Conservation (phyloP, 2,329 filamentous ascomycete genomes). For the Zymoseptoria brevis region DNA sequence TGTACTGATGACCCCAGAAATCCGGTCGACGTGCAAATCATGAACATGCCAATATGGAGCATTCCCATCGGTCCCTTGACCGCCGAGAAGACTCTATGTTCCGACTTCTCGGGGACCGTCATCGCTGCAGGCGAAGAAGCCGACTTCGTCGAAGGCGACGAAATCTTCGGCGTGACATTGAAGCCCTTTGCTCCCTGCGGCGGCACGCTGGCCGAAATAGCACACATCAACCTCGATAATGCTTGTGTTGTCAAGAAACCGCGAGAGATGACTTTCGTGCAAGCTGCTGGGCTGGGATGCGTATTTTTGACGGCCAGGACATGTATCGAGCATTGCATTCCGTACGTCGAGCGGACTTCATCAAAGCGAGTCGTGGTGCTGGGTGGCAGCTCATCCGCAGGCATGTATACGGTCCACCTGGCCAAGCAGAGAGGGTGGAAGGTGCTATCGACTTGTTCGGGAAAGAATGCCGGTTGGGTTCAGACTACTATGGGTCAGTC, state of each 20-base stretch:
- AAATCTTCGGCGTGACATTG: slow-evolving; percentile 28
- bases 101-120: slow-evolving; percentile 28
- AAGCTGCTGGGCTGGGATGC: slow-evolving; percentile 26
- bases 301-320: slow-evolving; percentile 29
- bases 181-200: slow-evolving; percentile 19
- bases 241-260: slow-evolving; percentile 25
- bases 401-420: slow-evolving; percentile 28
- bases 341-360: slow-evolving; percentile 18
- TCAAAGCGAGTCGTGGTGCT: slow-evolving; percentile 26
- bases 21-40: slow-evolving; percentile 31
- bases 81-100: slow-evolving; percentile 23
- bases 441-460: slow-evolving; percentile 47
- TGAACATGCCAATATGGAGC: slow-evolving; percentile 25
- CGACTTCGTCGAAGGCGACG: slow-evolving; percentile 24
- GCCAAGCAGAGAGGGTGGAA: slow-evolving; percentile 29
- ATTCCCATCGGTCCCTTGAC: background rate
- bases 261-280: slow-evolving; percentile 21
- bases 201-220: slow-evolving; percentile 25
- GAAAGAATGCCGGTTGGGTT: slow-evolving; percentile 35
- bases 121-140: slow-evolving; percentile 16
- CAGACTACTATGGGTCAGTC: background rate
- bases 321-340: slow-evolving; percentile 23
- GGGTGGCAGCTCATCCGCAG: slow-evolving; percentile 26
- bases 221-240: slow-evolving; percentile 20
- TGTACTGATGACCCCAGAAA: slow-evolving; percentile 11